A percentile compares a stretch with the other conserved stretches of the same genome.
These are phyloP conservation scores for Thelonectria blattea DNA, from an alignment of 2,329 filamentous ascomycete genomes.

Conservation along the genomic window DNA sequence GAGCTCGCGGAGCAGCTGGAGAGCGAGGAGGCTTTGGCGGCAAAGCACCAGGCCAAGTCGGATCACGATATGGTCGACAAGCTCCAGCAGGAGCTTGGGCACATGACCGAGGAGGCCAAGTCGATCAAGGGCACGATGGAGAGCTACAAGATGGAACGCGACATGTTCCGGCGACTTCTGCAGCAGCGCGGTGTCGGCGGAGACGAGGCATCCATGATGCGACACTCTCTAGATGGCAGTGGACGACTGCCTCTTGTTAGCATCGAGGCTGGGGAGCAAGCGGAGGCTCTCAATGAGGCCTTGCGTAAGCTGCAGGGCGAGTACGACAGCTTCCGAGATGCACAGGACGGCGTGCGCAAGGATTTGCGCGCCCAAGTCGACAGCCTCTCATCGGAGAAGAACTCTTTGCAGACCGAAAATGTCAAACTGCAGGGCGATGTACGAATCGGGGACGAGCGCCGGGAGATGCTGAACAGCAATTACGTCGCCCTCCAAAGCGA, in stretches of 20 bases:
- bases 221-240: constrained; percentile 69
- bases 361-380: constrained; percentile 87
- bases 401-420: constrained; percentile 79
- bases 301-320: constrained; percentile 88
- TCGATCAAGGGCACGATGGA: constrained; percentile 84
- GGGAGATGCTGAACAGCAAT: constrained; percentile 88
- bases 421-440: constrained; percentile 82
- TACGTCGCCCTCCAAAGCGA: constrained; percentile 83
- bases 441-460: constrained; percentile 80
- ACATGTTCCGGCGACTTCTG: constrained; percentile 96
- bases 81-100: constrained; percentile 73
- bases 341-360: constrained; percentile 80
- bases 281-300: constrained; percentile 72
- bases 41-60: constrained; percentile 66
- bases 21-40: constrained; percentile 80
- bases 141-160: constrained; percentile 92
- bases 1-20: constrained; percentile 90
- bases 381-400: constrained; percentile 81
- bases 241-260: constrained; percentile 61
- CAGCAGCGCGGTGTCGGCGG: constrained; percentile 69
- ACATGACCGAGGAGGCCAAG: constrained; percentile 82
- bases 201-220: constrained; percentile 73
- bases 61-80: constrained; percentile 76
- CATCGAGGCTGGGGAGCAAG: constrained; percentile 62
- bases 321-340: constrained; percentile 88